Base-by-base conservation (phyloP, 2,329 filamentous ascomycete genomes). In the Paramyrothecium sp. region DNA sequence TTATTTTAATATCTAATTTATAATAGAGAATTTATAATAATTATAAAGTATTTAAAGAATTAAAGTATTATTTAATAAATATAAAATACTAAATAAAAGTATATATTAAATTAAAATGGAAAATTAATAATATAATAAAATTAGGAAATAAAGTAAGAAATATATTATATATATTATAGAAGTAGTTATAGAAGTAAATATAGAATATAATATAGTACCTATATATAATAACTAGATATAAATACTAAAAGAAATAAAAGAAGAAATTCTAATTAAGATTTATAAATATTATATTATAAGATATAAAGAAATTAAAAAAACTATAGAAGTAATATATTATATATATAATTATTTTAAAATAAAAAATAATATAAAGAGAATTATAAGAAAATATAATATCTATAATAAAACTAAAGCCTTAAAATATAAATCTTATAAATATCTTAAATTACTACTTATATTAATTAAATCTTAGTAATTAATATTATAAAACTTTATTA, bases 21-120 rank as follows among this genome's bases (percentile, higher is more conserved):
- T 26, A 10, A 23, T n/a, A 52, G 50, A 52, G 20, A 22, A 8
- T 59, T 58, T 30, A n/a, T n/a, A n/a, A n/a, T 56, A 59, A 51
- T 54, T 59, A 58, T 56, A 56, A 56, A 57, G 51, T 60, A 58
- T 59, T 59, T 58, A 51, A 57, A 56, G 44, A 58, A 61, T 30
- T 34, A 59, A 50, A 51, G 59, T 60, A 60, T 58, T 61, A 61
- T 63, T n/a, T 21, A 58, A 38, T 58, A 60, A 22, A 59, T 52
- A 46, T 56, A 33, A 54, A 53, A 58, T 16, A 51, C 21, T 8
- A 22, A 38, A 53, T 54, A 56, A n/a, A 47, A 54, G 34, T 59
- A 61, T 54, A 56, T 56, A 38, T 17, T 51, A 33, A 46, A 62
- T 59, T 56, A 51, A 51, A 58, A 44, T 22, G 53, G 19, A 17